Percentiles rank a stretch among this genome's conserved stretches.
These are phyloP conservation scores for Botrytis squamosa DNA, from an alignment of 2,329 filamentous ascomycete species.

Conservation along the genomic window DNA sequence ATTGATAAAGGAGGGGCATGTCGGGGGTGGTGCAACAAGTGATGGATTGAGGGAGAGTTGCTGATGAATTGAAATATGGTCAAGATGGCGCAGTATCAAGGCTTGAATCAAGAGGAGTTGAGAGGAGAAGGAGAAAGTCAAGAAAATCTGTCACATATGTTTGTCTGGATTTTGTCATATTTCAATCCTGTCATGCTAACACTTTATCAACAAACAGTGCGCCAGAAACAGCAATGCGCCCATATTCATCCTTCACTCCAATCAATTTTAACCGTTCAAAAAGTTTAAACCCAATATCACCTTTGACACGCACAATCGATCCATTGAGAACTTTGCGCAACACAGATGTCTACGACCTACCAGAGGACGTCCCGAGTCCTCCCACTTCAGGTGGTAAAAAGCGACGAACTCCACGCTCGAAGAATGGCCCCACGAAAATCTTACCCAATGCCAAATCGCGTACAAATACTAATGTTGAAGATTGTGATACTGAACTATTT, in stretches of 20 bases:
- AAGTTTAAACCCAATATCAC: not conserved
- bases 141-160: not conserved
- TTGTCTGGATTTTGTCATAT: not conserved
- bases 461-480: constrained; percentile 8
- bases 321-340: constrained; percentile 25
- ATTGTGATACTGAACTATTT: not conserved
- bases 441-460: constrained; percentile 21
- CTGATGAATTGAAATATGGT: not conserved
- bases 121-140: not conserved
- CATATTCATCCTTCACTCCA: constrained; percentile 29
- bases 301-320: constrained; percentile 23
- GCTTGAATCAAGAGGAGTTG: not conserved
- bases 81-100: constrained; percentile 3
- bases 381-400: constrained; percentile 22
- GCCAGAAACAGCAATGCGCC: not conserved
- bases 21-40: not conserved
- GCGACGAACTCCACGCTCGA: constrained; percentile 8
- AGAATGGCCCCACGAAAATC: constrained; percentile 21
- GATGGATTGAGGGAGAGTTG: not conserved
- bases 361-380: constrained; percentile 15
- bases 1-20: not conserved
- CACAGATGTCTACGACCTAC: constrained; percentile 26
- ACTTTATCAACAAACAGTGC: not conserved
- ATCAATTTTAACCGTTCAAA: constrained; percentile 23
- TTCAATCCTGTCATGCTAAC: not conserved